phyloP scores from a whole-genome alignment of 495 filamentous ascomycete genomes.

The Penicillium mononematosum region DNA sequence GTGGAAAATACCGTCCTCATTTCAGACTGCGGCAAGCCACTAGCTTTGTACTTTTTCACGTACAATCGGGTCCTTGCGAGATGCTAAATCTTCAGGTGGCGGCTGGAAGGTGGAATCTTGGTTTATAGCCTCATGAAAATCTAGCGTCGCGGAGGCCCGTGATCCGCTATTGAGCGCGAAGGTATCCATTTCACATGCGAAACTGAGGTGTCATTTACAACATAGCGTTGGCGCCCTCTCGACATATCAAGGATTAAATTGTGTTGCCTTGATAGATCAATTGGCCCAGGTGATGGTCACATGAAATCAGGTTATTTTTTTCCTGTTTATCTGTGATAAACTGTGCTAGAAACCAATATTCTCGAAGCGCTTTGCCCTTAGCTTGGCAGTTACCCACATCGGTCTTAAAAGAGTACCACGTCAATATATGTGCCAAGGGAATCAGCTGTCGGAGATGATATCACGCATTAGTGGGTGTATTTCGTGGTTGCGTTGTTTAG shows the following conservation, averaged over 20 bases:
- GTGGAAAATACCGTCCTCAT: constrained; percentile 10
- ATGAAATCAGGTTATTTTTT: neutral
- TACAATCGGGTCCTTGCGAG: neutral
- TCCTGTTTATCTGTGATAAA: neutral
- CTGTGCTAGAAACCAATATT: neutral
- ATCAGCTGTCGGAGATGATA: neutral
- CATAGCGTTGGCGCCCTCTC: neutral
- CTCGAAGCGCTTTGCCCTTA: constrained; percentile 8
- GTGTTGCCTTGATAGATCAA: neutral
- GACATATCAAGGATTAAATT: neutral
- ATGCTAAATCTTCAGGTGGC: neutral
- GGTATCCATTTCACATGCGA: constrained; percentile 7
- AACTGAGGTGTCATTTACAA: neutral
- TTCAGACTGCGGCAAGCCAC: constrained; percentile 17
- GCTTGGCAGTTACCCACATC: constrained; percentile 2
- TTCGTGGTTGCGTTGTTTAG: neutral
- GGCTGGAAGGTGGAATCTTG: neutral
- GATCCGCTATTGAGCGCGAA: neutral
- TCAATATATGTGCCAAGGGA: constrained; percentile 2
- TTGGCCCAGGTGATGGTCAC: neutral
- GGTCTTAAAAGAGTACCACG: neutral
- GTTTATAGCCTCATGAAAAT: neutral
- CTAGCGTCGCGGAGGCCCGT: constrained; percentile 1
- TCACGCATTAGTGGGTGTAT: neutral
- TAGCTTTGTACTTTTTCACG: neutral